Evolutionary conservation across 1,139 yeast genomes (phyloP), one percentile per base, ranked within the genome.

Genomic region (Hanseniaspora uvarum): DNA sequence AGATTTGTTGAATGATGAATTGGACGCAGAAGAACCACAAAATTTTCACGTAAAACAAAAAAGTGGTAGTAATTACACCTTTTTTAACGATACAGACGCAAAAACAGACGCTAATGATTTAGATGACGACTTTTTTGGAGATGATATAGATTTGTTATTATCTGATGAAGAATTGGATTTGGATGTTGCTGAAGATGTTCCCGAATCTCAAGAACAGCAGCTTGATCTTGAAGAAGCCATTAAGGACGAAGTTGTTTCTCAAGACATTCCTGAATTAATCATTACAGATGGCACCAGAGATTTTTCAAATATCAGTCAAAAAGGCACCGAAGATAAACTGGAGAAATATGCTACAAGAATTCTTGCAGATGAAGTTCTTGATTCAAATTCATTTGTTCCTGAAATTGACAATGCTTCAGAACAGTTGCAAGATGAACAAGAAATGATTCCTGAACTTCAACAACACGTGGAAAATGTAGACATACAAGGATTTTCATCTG

Each of bases 1-100:
- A 30, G 53, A 55, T 12, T 39, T 37, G 31, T 19, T 41, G 7
- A 40, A 48, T 40, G 46, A 48, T 3, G 23, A 18, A 21, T n/a
- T 16, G 3, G 30, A 30, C 3, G 18, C n/a, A n/a, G 45, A 47
- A 16, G n/a, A 10, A 12, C 14, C 12, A 1, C 12, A 34, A 38
- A 21, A 4, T 12, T 23, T n/a, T 4, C 34, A 39, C 7, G 30
- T 4, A 7, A 47, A 47, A 18, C 36, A 44, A 2, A 50, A 44
- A 44, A 19, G 33, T 30, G 44, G 41, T 10, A 50, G 53, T 28
- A 50, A 50, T 14, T 50, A 50, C 21, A 37, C 48, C 2, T 50
- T 50, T 16, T 50, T 50, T 10, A 37, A 50, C 14, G 53, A 50
- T 16, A 36, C 39, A 5, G 43, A 41, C 7, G 38, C 16, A n/a